Evolutionary conservation across 2,329 filamentous ascomycete genomes (phyloP).

Genomic region (Setomelanomma holmii): DNA sequence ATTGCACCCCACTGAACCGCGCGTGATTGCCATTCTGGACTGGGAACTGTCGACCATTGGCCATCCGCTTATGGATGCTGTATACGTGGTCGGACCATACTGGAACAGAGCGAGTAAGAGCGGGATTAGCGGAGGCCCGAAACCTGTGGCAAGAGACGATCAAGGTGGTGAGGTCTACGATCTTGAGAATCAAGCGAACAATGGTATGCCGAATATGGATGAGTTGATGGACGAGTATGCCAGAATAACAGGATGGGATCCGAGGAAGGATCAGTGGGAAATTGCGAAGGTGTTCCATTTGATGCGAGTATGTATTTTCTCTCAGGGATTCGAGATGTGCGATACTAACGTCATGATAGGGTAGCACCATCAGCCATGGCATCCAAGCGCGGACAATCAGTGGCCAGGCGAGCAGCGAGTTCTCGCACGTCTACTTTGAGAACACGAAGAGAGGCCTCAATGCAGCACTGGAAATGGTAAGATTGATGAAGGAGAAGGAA

Average conservation of each 20-base stretch:
- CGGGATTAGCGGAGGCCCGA: constrained; percentile 47
- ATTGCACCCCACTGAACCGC: constrained; percentile 84
- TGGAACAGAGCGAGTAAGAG: constrained; percentile 46
- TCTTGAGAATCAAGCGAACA: constrained; percentile 51
- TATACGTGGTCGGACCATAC: constrained; percentile 71
- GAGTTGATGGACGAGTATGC: constrained; percentile 70
- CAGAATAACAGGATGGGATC: constrained; percentile 74
- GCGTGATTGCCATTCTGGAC: constrained; percentile 90
- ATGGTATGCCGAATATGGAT: constrained; percentile 69
- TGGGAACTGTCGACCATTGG: constrained; percentile 98
- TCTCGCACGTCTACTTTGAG: constrained; percentile 45
- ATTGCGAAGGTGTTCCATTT: constrained; percentile 45
- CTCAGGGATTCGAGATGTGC: background rate
- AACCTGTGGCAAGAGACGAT: constrained; percentile 27
- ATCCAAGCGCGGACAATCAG: constrained; percentile 47
- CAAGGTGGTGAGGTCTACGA: constrained; percentile 50
- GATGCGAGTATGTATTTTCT: constrained; percentile 38
- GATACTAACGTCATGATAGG: constrained; percentile 21
- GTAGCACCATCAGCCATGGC: constrained; percentile 43
- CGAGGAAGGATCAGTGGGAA: constrained; percentile 49
- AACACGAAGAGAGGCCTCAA: constrained; percentile 42
- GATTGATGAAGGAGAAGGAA: constrained; percentile 37
- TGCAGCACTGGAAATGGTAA: constrained; percentile 35
- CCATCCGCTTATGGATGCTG: constrained; percentile 87
- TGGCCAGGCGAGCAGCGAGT: constrained; percentile 46